Conservation (phyloP, 2,329 filamentous ascomycete genomes). For the Xylogone sp. region DNA sequence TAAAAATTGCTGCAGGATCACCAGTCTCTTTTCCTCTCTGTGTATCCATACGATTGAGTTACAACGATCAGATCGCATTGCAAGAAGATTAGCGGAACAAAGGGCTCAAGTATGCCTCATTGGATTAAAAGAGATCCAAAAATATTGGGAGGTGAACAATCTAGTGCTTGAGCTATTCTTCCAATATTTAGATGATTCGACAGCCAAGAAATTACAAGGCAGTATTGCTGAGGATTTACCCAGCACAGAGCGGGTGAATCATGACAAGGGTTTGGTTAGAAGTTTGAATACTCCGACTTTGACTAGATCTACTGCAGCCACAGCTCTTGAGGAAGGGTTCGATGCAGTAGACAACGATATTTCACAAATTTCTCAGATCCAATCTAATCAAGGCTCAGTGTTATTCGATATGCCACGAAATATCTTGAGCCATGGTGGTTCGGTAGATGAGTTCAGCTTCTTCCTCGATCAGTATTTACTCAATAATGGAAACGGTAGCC, state of each 20-base stretch:
- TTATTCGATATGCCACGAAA: conserved; percentile 5
- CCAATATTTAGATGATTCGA: conserved; percentile 41
- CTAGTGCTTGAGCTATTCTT: conserved; percentile 46
- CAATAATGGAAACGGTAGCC: not conserved
- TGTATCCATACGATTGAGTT: conserved; percentile 45
- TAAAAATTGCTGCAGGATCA: conserved; percentile 30
- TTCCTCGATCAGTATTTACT: conserved; percentile 4
- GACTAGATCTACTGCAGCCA: not conserved
- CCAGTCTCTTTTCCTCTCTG: conserved; percentile 42
- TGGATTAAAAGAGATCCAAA: conserved; percentile 43
- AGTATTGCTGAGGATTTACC: conserved; percentile 1
- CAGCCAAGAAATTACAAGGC: conserved; percentile 30
- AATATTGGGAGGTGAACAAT: conserved; percentile 45
- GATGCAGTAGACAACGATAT: not conserved
- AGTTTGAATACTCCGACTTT: not conserved
- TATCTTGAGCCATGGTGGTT: conserved; percentile 4
- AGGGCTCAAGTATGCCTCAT: conserved; percentile 44
- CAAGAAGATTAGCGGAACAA: conserved; percentile 41
- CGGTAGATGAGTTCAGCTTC: conserved; percentile 4
- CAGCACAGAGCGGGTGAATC: not conserved
- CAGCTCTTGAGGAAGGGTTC: not conserved
- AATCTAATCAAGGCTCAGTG: conserved; percentile 1
- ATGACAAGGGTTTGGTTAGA: not conserved
- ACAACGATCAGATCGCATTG: conserved; percentile 31
- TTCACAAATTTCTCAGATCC: not conserved